These are phyloP conservation scores for Jamesozyma lodderae DNA, from an alignment of 805 yeast species.

Conservation along the genomic window DNA sequence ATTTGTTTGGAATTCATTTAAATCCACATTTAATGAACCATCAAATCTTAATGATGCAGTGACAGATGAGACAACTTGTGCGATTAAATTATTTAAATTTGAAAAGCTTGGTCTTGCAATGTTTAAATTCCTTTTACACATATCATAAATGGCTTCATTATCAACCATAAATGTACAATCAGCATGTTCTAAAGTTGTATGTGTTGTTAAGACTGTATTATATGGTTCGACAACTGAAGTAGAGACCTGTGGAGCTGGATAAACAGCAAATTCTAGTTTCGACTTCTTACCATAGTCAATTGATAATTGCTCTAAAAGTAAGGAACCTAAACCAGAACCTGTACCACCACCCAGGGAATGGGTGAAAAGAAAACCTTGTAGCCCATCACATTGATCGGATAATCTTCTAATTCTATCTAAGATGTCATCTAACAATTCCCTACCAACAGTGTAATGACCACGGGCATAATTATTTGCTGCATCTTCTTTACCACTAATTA, in stretches of 20 bases:
- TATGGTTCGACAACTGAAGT: conserved; percentile 98
- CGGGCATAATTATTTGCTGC: conserved; percentile 98
- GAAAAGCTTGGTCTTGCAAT: conserved; percentile 85
- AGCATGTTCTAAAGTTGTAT: conserved; percentile 95
- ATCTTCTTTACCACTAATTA: conserved; percentile 95
- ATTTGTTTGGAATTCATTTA: conserved; percentile 97
- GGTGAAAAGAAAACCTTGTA: conserved; percentile 94
- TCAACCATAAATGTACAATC: conserved; percentile 99
- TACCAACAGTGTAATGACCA: conserved; percentile 97
- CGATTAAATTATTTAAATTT: conserved; percentile 85
- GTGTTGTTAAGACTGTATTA: conserved; percentile 94
- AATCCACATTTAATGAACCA: conserved; percentile 94
- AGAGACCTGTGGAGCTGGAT: conserved; percentile 96
- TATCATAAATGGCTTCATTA: conserved; percentile 97
- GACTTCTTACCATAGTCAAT: conserved; percentile 94
- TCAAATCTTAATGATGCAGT: conserved; percentile 97
- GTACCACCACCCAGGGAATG: conserved; percentile 99
- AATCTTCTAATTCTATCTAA: conserved; percentile 93
- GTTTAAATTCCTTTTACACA: conserved; percentile 92
- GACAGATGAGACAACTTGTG: conserved; percentile 96
- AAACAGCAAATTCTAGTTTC: conserved; percentile 94
- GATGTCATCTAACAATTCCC: conserved; percentile 88
- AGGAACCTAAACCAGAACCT: conserved; percentile 95
- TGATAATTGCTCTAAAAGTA: conserved; percentile 84
- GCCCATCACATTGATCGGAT: conserved; percentile 94